These are phyloP conservation scores for Mycena amicta DNA, from an alignment of 768 basidiomycete genomes.

Conservation along the genomic window DNA sequence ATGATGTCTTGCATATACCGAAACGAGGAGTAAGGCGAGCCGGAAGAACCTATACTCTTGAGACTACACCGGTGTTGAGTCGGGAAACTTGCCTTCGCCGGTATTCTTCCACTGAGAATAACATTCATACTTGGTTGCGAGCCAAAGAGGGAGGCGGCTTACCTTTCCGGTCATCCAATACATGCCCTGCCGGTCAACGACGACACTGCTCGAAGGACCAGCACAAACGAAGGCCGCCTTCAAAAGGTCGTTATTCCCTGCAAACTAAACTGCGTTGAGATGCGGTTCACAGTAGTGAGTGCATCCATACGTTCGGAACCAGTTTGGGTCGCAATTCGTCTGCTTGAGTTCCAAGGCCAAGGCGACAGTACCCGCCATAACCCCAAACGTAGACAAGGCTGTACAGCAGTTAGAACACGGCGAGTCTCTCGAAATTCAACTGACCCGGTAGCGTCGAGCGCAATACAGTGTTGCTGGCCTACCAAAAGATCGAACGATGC, in stretches of 20 bases:
- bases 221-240: slow-evolving; percentile 69
- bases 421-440: slow-evolving; percentile 20
- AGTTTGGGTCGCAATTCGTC: slow-evolving; percentile 79
- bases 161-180: slow-evolving; percentile 87
- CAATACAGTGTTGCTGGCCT: slow-evolving; percentile 82
- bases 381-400: slow-evolving; percentile 87
- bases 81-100: slow-evolving; percentile 68
- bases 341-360: slow-evolving; percentile 85
- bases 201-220: slow-evolving; percentile 83
- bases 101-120: slow-evolving; percentile 85
- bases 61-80: background rate
- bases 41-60: slow-evolving; percentile 67
- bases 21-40: slow-evolving; percentile 87
- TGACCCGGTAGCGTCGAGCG: slow-evolving; percentile 77
- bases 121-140: no score
- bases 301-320: slow-evolving; percentile 68
- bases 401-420: background rate
- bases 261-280: slow-evolving; percentile 50
- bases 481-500: background rate
- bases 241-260: slow-evolving; percentile 65
- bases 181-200: slow-evolving; percentile 84
- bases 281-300: background rate
- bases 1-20: slow-evolving; percentile 85
- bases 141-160: slow-evolving; percentile 6
- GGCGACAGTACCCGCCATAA: slow-evolving; percentile 87